Evolutionary conservation across 176 grass and related monocot genomes (phyloP), one percentile per base, ranked within the genome.

Genomic region (Sorghum bicolor): DNA sequence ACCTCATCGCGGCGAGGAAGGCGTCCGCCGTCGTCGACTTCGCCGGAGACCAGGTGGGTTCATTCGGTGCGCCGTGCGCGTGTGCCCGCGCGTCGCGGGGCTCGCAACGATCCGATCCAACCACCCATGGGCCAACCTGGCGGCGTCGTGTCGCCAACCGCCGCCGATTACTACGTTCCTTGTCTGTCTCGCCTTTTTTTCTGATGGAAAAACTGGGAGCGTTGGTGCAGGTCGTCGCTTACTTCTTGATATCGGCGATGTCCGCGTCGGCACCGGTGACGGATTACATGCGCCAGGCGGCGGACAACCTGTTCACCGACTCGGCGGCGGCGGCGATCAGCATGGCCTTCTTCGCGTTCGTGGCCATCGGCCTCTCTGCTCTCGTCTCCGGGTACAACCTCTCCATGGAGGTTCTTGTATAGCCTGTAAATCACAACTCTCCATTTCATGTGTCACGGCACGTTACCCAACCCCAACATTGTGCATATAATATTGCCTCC

Each of bases 341-440:
- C 86, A 88, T 90, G 86, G n/a, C 90, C 24, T 92, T 97, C 86
- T 86, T 91, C 64, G 84, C 84, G 17, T 97, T 97, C 75, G 9
- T 88, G 33, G 82, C 86, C 79, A 66, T 94, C 44, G 76, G 83
- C 17, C 33, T 91, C 11, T 91, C 90, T 15, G 81, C 95, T 66
- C 75, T 94, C 40, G 34, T 89, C 34, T 94, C 95, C 38, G 88
- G 92, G 55, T 93, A 92, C 84, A 93, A 64, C 63, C 83, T 97
- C 45, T 85, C 84, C 33, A 63, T 80, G 11, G 80, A 87, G 74
- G 86, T 50, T 79, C 72, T 90, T 53, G 78, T 78, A 20, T 97
- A 97, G 57, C 57, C 57, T 60, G 57, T 25, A 11, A 25, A 25
- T 25, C n/a, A 25, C 20, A 58, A 24, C 43, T 25, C 24, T 15